Conservation (phyloP, 1,139 yeast genomes). For the Scheffersomyces insectosa region DNA sequence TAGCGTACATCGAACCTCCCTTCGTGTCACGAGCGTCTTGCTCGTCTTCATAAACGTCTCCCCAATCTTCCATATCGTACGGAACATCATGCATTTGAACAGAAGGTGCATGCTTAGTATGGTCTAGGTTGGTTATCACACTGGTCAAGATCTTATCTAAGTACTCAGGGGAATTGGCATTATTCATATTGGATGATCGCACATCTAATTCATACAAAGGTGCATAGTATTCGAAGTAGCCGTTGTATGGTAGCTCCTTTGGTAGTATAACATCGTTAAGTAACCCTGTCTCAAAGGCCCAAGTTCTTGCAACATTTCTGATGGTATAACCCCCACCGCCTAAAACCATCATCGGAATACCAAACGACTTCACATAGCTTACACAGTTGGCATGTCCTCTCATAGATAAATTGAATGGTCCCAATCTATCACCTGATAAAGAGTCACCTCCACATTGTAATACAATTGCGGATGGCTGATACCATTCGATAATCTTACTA, state of each 20-base stretch:
- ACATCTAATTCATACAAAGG: conserved; percentile 94
- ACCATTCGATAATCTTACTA: conserved; percentile 82
- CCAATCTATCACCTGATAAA: conserved; percentile 84
- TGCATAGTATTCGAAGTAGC: conserved; percentile 94
- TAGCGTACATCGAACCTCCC: conserved; percentile 85
- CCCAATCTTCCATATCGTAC: conserved; percentile 73
- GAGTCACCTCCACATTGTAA: conserved; percentile 95
- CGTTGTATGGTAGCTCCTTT: conserved; percentile 88
- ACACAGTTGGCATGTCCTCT: conserved; percentile 96
- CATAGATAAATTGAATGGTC: conserved; percentile 90
- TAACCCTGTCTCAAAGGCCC: conserved; percentile 94
- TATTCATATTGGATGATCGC: conserved; percentile 93
- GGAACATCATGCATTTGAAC: conserved; percentile 94
- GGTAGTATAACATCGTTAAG: conserved; percentile 77
- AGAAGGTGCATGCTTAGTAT: conserved; percentile 92
- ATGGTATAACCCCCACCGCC: conserved; percentile 99
- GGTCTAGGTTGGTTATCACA: conserved; percentile 75
- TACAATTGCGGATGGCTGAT: conserved; percentile 92
- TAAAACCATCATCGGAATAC: conserved; percentile 83
- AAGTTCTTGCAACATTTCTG: conserved; percentile 92
- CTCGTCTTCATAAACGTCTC: conserved; percentile 79
- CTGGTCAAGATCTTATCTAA: conserved; percentile 79
- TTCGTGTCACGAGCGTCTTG: conserved; percentile 76
- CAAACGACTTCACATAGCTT: conserved; percentile 81
- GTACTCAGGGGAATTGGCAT: conserved; percentile 92